phyloP scores from a whole-genome alignment of 2,329 filamentous ascomycete genomes.

The Pseudocercospora vitis region DNA sequence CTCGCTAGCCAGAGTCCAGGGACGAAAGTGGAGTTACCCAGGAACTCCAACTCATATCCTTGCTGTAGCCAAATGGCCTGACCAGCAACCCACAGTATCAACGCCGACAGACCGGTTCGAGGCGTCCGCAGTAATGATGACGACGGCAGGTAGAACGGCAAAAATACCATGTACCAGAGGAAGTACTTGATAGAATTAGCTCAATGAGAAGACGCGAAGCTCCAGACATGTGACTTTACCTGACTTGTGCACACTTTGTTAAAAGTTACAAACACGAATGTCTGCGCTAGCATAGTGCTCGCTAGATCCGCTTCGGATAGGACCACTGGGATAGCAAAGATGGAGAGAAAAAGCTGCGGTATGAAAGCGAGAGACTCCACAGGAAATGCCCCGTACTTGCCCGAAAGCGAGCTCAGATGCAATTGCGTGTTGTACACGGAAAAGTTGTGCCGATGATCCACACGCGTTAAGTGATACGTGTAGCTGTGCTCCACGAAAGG shows the following conservation, averaged over 20 bases:
- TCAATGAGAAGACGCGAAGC: background rate
- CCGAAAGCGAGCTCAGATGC: constrained; percentile 74
- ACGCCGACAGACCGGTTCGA: constrained; percentile 62
- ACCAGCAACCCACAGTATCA: constrained; percentile 70
- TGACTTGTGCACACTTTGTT: constrained; percentile 99
- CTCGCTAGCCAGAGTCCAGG: constrained; percentile 78
- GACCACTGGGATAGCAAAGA: constrained; percentile 70
- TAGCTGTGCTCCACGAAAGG: constrained; percentile 89
- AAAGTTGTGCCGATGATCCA: constrained; percentile 98
- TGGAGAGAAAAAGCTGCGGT: constrained; percentile 80
- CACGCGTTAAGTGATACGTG: constrained; percentile 85
- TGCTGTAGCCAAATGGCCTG: constrained; percentile 60
- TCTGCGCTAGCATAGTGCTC: constrained; percentile 86
- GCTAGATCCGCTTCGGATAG: constrained; percentile 80
- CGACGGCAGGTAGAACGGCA: constrained; percentile 83
- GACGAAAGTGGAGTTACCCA: constrained; percentile 79
- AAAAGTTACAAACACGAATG: constrained; percentile 94
- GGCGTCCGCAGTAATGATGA: constrained; percentile 69
- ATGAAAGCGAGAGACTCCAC: constrained; percentile 84
- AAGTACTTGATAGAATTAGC: constrained; percentile 70
- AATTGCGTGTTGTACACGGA: constrained; percentile 92
- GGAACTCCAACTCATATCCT: constrained; percentile 52
- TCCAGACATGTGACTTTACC: constrained; percentile 53
- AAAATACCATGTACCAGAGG: constrained; percentile 93
- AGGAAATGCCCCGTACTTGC: constrained; percentile 45